These are phyloP conservation scores for Zelopaecilomyces penicillatus DNA, from an alignment of 2,329 filamentous ascomycete species.

Conservation along the genomic window DNA sequence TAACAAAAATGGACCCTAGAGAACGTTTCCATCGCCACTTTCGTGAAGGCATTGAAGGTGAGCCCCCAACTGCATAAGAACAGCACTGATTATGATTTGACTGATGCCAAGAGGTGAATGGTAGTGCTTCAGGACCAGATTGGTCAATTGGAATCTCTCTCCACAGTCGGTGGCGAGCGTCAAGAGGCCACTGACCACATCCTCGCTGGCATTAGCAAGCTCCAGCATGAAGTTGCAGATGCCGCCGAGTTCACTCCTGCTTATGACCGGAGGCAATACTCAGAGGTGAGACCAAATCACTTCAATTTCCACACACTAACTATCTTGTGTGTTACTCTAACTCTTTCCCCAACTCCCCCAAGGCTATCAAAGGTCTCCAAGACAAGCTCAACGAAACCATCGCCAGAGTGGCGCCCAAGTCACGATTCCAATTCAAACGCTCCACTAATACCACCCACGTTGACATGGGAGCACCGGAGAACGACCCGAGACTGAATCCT, in stretches of 20 bases:
- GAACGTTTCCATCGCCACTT: conserved; percentile 82
- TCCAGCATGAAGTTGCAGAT: conserved; percentile 80
- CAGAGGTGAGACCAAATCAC: conserved; percentile 46
- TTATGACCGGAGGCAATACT: conserved; percentile 83
- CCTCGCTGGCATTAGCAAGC: conserved; percentile 66
- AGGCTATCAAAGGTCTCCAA: conserved; percentile 73
- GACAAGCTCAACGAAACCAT: conserved; percentile 68
- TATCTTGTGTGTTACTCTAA: neutral
- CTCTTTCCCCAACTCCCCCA: conserved; percentile 1
- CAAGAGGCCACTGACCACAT: conserved; percentile 75
- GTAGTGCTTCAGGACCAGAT: conserved; percentile 72
- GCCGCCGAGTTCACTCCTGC: conserved; percentile 73
- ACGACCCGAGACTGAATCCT: conserved; percentile 34
- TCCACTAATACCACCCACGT: conserved; percentile 24
- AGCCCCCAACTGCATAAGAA: conserved; percentile 13
- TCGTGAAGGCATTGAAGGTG: conserved; percentile 64
- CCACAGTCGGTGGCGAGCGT: conserved; percentile 61
- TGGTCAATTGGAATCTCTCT: conserved; percentile 52
- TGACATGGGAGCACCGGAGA: conserved; percentile 33
- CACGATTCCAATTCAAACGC: conserved; percentile 73
- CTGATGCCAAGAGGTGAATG: neutral
- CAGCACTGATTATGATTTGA: too few relatives aligned
- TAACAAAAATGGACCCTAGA: conserved; percentile 40
- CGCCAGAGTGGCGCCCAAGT: conserved; percentile 60
- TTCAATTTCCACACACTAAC: neutral